phyloP scores from a whole-genome alignment of 2,329 filamentous ascomycete genomes.

The Nemania serpens region DNA sequence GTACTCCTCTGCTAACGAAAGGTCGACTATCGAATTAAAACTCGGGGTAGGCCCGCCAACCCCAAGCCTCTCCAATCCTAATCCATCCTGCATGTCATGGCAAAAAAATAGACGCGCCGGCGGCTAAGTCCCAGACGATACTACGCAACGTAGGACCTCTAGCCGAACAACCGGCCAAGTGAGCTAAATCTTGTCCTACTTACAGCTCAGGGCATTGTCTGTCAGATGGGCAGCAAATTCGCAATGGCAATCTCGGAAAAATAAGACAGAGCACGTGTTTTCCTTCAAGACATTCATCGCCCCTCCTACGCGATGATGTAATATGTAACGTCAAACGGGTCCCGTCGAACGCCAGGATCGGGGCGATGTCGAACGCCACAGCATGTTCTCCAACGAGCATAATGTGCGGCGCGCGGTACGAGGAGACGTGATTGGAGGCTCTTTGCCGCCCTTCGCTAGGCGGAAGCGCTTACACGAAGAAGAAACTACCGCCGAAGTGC shows the following conservation, averaged over 20 bases:
- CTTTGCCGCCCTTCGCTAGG: slow-evolving; percentile 22
- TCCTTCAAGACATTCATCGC: slow-evolving; percentile 8
- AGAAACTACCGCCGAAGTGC: slow-evolving; percentile 15
- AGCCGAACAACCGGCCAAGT: no score
- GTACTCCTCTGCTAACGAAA: no score
- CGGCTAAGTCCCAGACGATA: no score
- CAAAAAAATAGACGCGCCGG: no score
- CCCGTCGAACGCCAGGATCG: not conserved
- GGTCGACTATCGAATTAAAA: no score
- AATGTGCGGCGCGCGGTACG: not conserved
- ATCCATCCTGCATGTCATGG: no score
- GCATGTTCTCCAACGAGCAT: slow-evolving; percentile 4
- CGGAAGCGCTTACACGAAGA: slow-evolving; percentile 23
- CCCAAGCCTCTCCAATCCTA: no score
- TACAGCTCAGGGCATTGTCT: not conserved
- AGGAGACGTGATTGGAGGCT: slow-evolving; percentile 12
- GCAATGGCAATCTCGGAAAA: no score
- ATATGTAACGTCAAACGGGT: not conserved
- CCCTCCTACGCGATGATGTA: slow-evolving; percentile 9
- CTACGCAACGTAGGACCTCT: no score
- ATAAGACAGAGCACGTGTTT: not conserved
- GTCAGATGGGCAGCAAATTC: no score
- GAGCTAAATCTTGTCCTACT: no score
- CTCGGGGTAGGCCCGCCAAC: no score
- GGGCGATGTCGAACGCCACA: slow-evolving; percentile 15